Base-by-base conservation (phyloP, 768 basidiomycete species). In the Leccinum obscurum region DNA sequence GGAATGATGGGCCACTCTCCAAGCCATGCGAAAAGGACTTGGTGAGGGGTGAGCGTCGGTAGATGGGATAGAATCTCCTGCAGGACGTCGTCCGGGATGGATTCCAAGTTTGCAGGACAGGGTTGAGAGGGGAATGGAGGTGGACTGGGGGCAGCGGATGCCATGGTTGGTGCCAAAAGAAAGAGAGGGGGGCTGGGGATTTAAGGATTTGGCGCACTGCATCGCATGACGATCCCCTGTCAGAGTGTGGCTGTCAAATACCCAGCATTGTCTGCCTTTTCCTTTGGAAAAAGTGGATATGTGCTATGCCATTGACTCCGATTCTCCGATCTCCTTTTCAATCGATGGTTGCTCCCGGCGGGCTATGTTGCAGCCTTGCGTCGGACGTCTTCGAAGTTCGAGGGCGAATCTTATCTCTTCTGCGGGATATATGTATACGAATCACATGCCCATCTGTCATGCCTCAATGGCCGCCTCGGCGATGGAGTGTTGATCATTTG, bases 51-150 rank as follows among this genome's bases (percentile, higher is more conserved):
- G 39, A 59, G 52, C 3, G 64, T 54, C 7, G 66, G 64, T 7
- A 66, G 22, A 57, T 41, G 20, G 2, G 61, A 58, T 0, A 66
- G 15, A n/a, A 66, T 55, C 50, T 66, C 65, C 13, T n/a, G 39
- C 3, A 66, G 24, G 20, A 66, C 46, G 7, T 63, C 59, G 11
- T 66, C 55, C 2, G 64, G 65, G 17, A 66, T 32, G 30, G 22
- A 46, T 20, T 60, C 59, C 49, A 61, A 34, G 46, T 39, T 58
- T 17, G 17, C 39, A 2, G 61, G 52, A 30, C 55, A 57, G 2
- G 51, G n/a, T 10, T 49, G 44, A 22, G 59, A 59, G 22, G 55
- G 41, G 9, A 15, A 9, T 4, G 39, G n/a, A n/a, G 39, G 17
- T 41, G 39, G 1, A n/a, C 39, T 41, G 9, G 17, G 39, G 39